Base-by-base conservation (phyloP, 2,329 filamentous ascomycete species). In the Cladosporium sp. region DNA sequence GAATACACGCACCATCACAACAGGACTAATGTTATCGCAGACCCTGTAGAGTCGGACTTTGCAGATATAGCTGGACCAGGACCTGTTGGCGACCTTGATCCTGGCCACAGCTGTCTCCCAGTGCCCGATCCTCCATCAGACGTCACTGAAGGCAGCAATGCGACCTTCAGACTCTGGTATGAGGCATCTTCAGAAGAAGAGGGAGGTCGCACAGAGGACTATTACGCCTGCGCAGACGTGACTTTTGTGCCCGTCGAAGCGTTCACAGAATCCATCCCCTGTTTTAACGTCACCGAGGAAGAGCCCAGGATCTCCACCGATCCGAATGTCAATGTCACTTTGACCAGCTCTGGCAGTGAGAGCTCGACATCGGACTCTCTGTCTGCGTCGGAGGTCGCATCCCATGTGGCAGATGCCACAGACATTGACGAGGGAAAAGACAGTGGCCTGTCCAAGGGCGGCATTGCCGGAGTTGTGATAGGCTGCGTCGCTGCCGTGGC, bases 201-300 rank as follows among this genome's bases (percentile, higher is more conserved):
- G 23, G 79, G 76, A 36, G 79, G 79, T 36, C 76, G 74, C 5
- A 77, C 79, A 48, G 76, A 75, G 30, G 78, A 79, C 30, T 82
- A 79, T 71, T 83, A 82, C 67, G 81, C 81, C 8, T 83, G 81
- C 66, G 76, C 80, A 0, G 81, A 83, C 64, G 75, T 83, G n/a
- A 79, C 75, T 6, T 81, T 81, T 63, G 76, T 82, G 28, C 68
- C 78, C 3, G 68, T 76, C 1, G 73, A 72, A 64, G 71, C 78
- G 25, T 82, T 83, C 67, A 79, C 72, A 0, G 71, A 74, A 46
- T 73, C 78, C 39, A 76, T 81, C 11, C 80, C 80, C 0, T 82
- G 81, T 72, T 82, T 83, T 75, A 83, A 83, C 65, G 79, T 80
- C 5, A 81, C 80, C 0, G 71, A 73, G 16, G 74, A 76, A 18